Conservation (phyloP, 495 filamentous ascomycete species). For the Talaromyces nanjingensis region DNA sequence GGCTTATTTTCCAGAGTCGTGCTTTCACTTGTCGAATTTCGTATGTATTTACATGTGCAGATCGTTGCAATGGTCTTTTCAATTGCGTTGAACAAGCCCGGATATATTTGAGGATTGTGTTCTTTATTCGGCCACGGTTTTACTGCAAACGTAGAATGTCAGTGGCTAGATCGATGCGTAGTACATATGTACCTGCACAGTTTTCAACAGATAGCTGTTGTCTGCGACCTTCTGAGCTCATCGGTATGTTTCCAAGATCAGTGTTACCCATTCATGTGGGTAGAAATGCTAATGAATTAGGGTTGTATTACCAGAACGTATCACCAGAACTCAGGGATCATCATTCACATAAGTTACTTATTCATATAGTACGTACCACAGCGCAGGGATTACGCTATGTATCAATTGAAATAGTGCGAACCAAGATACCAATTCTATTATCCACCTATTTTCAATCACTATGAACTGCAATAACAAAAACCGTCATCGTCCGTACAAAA, state of each 20-base stretch:
- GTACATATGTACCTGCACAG: too few relatives aligned
- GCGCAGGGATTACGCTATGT: not conserved
- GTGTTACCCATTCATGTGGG: too few relatives aligned
- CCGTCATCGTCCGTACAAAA: conserved; percentile 3
- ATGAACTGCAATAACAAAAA: conserved; percentile 6
- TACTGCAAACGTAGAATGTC: too few relatives aligned
- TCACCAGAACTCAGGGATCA: not conserved
- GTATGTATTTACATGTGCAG: not conserved
- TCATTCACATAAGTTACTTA: not conserved
- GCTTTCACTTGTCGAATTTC: not conserved
- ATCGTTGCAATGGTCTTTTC: not conserved
- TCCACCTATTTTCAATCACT: not conserved
- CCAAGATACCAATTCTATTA: not conserved
- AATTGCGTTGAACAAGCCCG: too few relatives aligned
- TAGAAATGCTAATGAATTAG: not conserved
- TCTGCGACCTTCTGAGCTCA: too few relatives aligned
- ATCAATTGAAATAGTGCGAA: not conserved
- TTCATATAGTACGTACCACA: not conserved
- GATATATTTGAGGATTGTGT: too few relatives aligned
- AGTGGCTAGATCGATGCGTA: too few relatives aligned
- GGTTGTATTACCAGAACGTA: not conserved
- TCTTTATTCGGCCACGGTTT: too few relatives aligned
- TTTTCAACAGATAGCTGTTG: too few relatives aligned
- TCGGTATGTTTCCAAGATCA: too few relatives aligned
- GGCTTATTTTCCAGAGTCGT: too few relatives aligned